phyloP scores from a whole-genome alignment of 2,329 filamentous ascomycete genomes.

The Phialophora expanda region DNA sequence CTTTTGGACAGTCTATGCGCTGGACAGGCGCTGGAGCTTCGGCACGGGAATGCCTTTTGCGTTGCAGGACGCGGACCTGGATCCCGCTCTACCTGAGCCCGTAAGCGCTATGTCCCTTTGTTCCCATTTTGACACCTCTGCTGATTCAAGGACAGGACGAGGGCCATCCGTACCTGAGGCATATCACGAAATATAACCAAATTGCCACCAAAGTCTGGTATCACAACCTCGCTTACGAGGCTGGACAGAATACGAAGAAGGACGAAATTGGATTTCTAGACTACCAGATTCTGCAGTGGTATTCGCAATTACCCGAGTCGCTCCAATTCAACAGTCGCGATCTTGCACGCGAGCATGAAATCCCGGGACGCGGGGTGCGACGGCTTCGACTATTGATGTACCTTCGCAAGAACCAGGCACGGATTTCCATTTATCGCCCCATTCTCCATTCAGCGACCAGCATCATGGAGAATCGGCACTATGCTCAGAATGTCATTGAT shows the following conservation, averaged over 20 bases:
- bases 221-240: constrained; percentile 72
- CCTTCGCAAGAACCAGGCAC: constrained; percentile 85
- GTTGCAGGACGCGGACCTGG: constrained; percentile 83
- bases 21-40: constrained; percentile 87
- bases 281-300: constrained; percentile 85
- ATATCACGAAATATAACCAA: constrained; percentile 83
- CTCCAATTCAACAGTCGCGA: constrained; percentile 61
- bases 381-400: constrained; percentile 84
- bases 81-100: constrained; percentile 76
- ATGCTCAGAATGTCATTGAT: constrained; percentile 72
- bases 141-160: constrained; percentile 45
- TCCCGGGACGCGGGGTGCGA: constrained; percentile 61
- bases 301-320: constrained; percentile 70
- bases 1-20: constrained; percentile 85
- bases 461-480: constrained; percentile 75
- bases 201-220: constrained; percentile 87
- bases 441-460: constrained; percentile 82
- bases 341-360: constrained; percentile 57
- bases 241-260: constrained; percentile 68
- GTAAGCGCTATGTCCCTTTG: constrained; percentile 54
- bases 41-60: constrained; percentile 87
- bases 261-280: constrained; percentile 82
- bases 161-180: constrained; percentile 71
- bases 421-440: constrained; percentile 85
- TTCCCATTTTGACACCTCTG: neutral